Conservation (phyloP, 2,329 filamentous ascomycete genomes). For the Trichoderma brevicompactum region DNA sequence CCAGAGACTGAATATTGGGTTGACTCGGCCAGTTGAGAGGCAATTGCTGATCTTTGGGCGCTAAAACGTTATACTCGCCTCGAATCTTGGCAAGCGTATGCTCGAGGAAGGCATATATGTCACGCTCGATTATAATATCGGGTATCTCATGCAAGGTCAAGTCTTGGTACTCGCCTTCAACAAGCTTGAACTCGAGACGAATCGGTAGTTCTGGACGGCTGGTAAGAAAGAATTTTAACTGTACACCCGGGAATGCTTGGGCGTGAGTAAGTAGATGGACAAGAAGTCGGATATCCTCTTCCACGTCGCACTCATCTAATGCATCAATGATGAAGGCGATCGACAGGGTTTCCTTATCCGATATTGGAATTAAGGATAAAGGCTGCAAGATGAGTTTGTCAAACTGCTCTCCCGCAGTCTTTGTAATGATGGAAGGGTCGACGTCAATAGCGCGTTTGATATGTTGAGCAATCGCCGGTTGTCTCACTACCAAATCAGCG, state of each 20-base stretch:
- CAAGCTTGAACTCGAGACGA: slow-evolving; percentile 41
- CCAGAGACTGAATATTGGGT: slow-evolving; percentile 26
- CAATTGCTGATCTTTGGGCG: neutral
- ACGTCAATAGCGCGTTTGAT: neutral
- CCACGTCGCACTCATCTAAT: neutral
- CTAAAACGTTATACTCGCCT: neutral
- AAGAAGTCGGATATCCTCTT: neutral
- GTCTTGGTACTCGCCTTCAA: too few species aligned
- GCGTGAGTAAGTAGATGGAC: neutral
- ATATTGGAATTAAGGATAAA: neutral
- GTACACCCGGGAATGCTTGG: neutral
- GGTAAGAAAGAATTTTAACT: slow-evolving; percentile 45
- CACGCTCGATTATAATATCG: neutral
- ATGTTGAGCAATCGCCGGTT: neutral
- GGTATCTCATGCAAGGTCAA: too few species aligned
- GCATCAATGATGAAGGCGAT: slow-evolving; percentile 1
- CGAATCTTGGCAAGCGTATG: neutral
- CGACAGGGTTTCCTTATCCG: neutral
- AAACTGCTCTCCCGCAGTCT: neutral
- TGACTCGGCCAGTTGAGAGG: too few species aligned
- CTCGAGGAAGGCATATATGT: neutral
- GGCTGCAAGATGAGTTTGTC: neutral
- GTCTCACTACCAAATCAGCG: neutral
- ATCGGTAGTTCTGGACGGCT: slow-evolving; percentile 48
- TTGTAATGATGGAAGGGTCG: neutral